Base-by-base conservation (phyloP, 495 filamentous ascomycete species). In the Rostrohypoxylon terebratum region DNA sequence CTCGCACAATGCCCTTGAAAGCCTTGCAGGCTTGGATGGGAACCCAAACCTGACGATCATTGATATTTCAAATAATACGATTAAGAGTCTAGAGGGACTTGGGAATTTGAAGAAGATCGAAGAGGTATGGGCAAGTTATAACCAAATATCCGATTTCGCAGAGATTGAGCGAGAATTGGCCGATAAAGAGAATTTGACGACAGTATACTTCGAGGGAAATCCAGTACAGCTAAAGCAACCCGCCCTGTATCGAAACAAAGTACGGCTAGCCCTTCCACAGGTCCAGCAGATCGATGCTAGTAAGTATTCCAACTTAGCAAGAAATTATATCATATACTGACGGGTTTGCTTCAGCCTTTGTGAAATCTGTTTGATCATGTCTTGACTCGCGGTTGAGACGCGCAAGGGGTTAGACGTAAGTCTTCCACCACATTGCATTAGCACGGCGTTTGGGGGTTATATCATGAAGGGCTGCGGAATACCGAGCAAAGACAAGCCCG, bases 141-240 rank as follows among this genome's bases (percentile, higher is more conserved):
- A 97, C 79, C 83, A 91, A 75, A 77, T 99, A 7, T 79, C 82
- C 6, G 91, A 89, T 76, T 95, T 98, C 69, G 84, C 87, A 40
- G 96, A 98, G 75, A 87, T 98, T 5, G 94, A 97, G 81, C 83
- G 86, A 63, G 89, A 93, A 80, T 81, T 98, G 58, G 85, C 77
- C 65, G 90, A 93, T 71, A 96, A 94, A 81, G 82, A 92, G 78
- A 83, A 90, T 45, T 81, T 99, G 75, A 85, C 91, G 66, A 98
- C 96, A 2, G 95, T 99, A 25, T 99, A 99, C 79, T 96, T 99
- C 75, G 96, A 99, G 80, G 94, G 94, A 0, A 98, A 97, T 75
- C 96, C 96, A 50, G 77, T 99, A 75, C 94, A 98, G 83, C 84
- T 85, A 71, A 88, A 84, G 64, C 87, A 85, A 25, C 89, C 89